These are phyloP conservation scores for Gilbertella persicaria DNA, from an alignment of 371 early-diverging fungal species.

Conservation along the genomic window DNA sequence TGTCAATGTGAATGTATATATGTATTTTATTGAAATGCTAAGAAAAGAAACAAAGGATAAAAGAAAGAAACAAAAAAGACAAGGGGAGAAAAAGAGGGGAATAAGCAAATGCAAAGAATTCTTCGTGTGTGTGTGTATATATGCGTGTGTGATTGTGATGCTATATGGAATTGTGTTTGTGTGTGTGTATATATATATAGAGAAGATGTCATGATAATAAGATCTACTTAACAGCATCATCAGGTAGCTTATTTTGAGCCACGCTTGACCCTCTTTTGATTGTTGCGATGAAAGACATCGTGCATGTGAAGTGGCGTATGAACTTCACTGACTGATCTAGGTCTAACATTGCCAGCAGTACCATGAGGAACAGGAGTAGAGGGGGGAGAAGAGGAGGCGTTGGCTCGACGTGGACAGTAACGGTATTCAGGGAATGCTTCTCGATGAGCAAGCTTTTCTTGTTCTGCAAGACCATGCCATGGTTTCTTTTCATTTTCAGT, in stretches of 20 bases:
- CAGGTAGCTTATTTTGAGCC: slow-evolving; percentile 5
- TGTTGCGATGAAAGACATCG: slow-evolving; percentile 6
- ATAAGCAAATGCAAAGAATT: slow-evolving; percentile 3
- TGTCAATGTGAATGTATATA: slow-evolving; percentile 7
- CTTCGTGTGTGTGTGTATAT: slow-evolving; percentile 1
- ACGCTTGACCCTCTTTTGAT: slow-evolving; percentile 20
- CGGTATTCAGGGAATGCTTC: slow-evolving; percentile 56
- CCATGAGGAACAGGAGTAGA: not conserved
- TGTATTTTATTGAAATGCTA: not conserved
- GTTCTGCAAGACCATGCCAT: slow-evolving; percentile 54
- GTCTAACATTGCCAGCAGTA: not conserved
- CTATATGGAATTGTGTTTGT: slow-evolving; percentile 7
- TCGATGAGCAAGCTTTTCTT: slow-evolving; percentile 47
- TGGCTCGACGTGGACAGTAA: slow-evolving; percentile 44
- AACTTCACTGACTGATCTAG: slow-evolving; percentile 16
- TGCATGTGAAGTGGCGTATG: slow-evolving; percentile 17
- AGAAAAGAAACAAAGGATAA: slow-evolving; percentile 1
- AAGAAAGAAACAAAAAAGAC: slow-evolving; percentile 5
- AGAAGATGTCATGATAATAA: not conserved
- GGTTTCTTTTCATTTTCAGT: slow-evolving; percentile 51
- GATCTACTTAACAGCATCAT: not conserved
- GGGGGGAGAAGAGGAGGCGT: slow-evolving; percentile 19
- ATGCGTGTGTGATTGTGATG: not conserved
- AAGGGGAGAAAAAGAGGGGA: slow-evolving; percentile 3
- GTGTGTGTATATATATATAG: slow-evolving; percentile 1